phyloP scores from a whole-genome alignment of 306 rosid genomes.

The Amphicarpaea edgeworthii region DNA sequence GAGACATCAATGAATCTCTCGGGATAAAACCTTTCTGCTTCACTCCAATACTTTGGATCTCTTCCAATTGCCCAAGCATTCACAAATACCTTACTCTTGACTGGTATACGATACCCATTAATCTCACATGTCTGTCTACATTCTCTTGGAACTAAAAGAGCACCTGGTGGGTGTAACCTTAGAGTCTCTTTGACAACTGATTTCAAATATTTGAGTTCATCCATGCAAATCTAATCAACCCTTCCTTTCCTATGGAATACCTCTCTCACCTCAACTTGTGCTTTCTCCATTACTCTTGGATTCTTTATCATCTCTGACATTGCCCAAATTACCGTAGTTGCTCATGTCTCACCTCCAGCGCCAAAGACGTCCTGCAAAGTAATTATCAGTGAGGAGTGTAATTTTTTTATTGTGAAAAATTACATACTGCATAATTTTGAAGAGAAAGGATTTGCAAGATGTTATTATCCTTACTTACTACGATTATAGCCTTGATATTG shows the following conservation, averaged over 20 bases:
- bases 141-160: slow-evolving; percentile 13
- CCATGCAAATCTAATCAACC: not conserved
- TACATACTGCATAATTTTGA: too few species aligned
- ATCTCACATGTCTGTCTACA: not conserved
- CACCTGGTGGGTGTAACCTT: not conserved
- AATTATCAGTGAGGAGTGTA: too few species aligned
- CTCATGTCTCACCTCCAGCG: slow-evolving; percentile 48
- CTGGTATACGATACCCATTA: not conserved
- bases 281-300: slow-evolving; percentile 2
- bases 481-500: slow-evolving; percentile 5
- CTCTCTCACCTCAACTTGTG: slow-evolving; percentile 16
- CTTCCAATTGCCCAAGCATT: slow-evolving; percentile 57
- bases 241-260: not conserved
- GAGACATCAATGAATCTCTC: not conserved
- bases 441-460: not conserved
- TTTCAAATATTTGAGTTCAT: slow-evolving; percentile 4
- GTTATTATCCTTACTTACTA: not conserved
- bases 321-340: slow-evolving; percentile 14
- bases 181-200: not conserved
- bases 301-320: not conserved
- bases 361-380: slow-evolving; percentile 23
- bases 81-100: not conserved
- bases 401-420: too few species aligned
- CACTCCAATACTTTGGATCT: slow-evolving; percentile 48
- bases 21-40: slow-evolving; percentile 31